Base-by-base conservation (phyloP, 192 early-diverging fungal species). In the Backusella morwellensis region DNA sequence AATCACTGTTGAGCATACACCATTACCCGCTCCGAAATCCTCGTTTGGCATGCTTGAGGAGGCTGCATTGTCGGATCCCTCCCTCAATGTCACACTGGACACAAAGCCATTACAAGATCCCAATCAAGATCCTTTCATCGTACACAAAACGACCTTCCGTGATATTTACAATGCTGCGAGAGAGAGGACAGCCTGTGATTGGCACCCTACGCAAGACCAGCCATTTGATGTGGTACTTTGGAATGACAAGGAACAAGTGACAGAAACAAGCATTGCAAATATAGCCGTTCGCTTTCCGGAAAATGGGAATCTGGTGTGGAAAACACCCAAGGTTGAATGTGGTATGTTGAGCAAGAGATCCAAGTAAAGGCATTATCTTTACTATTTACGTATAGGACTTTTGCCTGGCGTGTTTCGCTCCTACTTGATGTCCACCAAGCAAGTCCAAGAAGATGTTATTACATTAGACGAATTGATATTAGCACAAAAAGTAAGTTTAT, bases 141-240 rank as follows among this genome's bases (percentile, higher is more conserved):
- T 52, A n/a, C 85, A 90, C 68, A 90, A 90, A 76, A 88, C 89
- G 3, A 90, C 87, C 15, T 67, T 83, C n/a, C 82, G 89, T 3
- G 70, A 76, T 41, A 72, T 84, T 0, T 88, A 90, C 66, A 78
- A 86, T 44, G 68, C 75, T 4, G 87, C 89, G 3, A 76, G 87
- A 35, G 68, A 68, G n/a, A 72, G 89, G 15, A 73, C 67, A 44
- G 26, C 81, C 73, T 82, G 81, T 26, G 70, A 76, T 19, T 82
- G 70, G 56, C 54, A 78, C 54, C 72, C 69, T 3, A 63, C 63
- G 11, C 75, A 77, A 0, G 35, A 68, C 15, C 44, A 79, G 34
- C 75, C 83, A 8, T 88, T 85, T 69, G 89, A 90, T 67, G 89
- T 88, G 36, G 69, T 88, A 21, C 34, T 90, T 35, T 88, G 81